Conservation (phyloP, 441 rosid species). For the Arabidopsis lyrata region DNA sequence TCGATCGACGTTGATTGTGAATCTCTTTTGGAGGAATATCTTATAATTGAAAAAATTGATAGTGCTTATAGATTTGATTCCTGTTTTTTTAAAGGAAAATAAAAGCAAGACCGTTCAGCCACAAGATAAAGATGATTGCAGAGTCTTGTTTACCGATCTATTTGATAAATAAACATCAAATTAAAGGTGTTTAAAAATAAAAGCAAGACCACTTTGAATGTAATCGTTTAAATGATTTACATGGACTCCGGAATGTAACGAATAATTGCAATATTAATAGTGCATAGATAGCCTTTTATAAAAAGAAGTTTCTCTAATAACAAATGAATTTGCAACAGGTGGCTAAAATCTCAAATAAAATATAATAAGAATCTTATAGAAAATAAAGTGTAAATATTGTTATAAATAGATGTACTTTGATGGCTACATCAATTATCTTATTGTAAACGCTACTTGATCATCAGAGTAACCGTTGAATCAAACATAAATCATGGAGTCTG, state of each 20-base stretch:
- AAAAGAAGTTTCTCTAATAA: neutral
- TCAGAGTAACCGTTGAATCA: slow-evolving; percentile 33
- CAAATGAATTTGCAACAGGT: slow-evolving; percentile 20
- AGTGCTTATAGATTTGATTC: slow-evolving; percentile 41
- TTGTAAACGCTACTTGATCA: slow-evolving; percentile 32
- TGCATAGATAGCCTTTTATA: neutral
- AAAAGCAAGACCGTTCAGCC: slow-evolving; percentile 39
- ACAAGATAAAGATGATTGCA: slow-evolving; percentile 41
- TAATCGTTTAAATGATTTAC: slow-evolving; percentile 28
- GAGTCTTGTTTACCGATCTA: slow-evolving; percentile 39
- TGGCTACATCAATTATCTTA: slow-evolving; percentile 42
- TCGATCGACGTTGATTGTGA: slow-evolving; percentile 40
- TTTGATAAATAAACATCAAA: slow-evolving; percentile 42
- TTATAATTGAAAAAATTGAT: slow-evolving; percentile 26
- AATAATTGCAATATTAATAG: neutral
- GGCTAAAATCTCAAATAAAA: slow-evolving; percentile 10
- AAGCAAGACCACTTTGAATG: slow-evolving; percentile 40
- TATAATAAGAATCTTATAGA: slow-evolving; percentile 16
- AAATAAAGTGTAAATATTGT: slow-evolving; percentile 6
- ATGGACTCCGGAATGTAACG: slow-evolving; percentile 24
- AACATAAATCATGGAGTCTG: slow-evolving; percentile 35
- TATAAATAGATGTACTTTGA: slow-evolving; percentile 20
- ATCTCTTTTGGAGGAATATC: slow-evolving; percentile 44
- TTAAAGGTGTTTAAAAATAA: slow-evolving; percentile 27
- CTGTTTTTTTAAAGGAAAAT: neutral